phyloP scores from a whole-genome alignment of 805 yeast genomes.

The Saturnispora bothae region DNA sequence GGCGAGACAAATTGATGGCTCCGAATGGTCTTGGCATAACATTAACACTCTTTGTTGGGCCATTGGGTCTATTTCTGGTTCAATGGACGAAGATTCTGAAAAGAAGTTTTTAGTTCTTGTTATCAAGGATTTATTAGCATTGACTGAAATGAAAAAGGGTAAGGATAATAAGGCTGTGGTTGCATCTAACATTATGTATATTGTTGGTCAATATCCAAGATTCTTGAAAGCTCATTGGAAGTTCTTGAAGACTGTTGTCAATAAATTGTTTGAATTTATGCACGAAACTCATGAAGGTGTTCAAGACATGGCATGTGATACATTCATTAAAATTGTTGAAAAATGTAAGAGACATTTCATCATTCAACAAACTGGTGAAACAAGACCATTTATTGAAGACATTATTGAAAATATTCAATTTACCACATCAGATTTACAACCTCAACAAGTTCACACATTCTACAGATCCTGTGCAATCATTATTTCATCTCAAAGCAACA shows the following conservation, averaged over 20 bases:
- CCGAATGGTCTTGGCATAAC: conserved; percentile 99
- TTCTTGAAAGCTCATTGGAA: conserved; percentile 98
- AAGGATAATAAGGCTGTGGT: conserved; percentile 98
- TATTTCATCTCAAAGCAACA: conserved; percentile 73
- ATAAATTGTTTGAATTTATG: conserved; percentile 95
- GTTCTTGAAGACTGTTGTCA: conserved; percentile 88
- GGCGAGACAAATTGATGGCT: conserved; percentile 86
- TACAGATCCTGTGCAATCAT: conserved; percentile 96
- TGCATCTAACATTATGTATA: conserved; percentile 99
- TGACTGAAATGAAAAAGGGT: conserved; percentile 94
- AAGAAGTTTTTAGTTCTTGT: conserved; percentile 88
- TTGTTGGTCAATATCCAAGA: conserved; percentile 98
- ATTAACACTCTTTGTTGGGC: conserved; percentile 99
- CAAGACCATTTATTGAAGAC: conserved; percentile 84
- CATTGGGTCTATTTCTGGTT: conserved; percentile 96
- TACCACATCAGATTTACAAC: conserved; percentile 86
- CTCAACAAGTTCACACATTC: conserved; percentile 96
- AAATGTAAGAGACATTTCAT: conserved; percentile 96
- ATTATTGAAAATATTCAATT: conserved; percentile 73
- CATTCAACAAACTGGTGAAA: conserved; percentile 72
- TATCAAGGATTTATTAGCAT: conserved; percentile 79
- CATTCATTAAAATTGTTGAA: conserved; percentile 88
- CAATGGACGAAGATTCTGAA: conserved; percentile 97
- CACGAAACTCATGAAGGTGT: conserved; percentile 99
- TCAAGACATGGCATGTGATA: conserved; percentile 99